Evolutionary conservation across 2,329 filamentous ascomycete species (phyloP).

Genomic region (Penicillium sp.): DNA sequence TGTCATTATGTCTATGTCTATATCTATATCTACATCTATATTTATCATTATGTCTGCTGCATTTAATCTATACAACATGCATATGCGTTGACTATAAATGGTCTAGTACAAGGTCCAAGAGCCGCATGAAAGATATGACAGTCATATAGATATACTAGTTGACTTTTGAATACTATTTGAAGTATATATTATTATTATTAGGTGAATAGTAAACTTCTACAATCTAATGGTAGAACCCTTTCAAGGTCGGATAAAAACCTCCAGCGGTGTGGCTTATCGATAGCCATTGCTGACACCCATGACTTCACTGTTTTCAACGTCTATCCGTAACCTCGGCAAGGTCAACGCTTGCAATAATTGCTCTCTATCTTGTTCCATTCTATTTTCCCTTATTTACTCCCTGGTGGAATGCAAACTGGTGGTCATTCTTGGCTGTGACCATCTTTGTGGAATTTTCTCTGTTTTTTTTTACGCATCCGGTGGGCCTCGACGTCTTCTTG

Average conservation of each 20-base stretch:
- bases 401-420: slow-evolving; percentile 2
- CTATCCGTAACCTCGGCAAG: background rate
- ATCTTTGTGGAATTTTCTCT: background rate
- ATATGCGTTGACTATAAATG: background rate
- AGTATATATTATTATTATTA: background rate
- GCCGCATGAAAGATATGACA: background rate
- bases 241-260: background rate
- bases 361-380: background rate
- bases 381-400: background rate
- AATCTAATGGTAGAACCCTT: no score
- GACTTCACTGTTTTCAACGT: slow-evolving; percentile 6
- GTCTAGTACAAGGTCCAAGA: background rate
- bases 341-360: background rate
- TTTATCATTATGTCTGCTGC: no score
- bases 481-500: background rate
- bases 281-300: background rate
- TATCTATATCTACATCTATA: background rate
- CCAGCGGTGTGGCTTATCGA: slow-evolving; percentile 2
- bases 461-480: slow-evolving; percentile 12
- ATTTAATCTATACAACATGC: background rate
- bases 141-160: background rate
- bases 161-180: background rate
- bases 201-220: background rate
- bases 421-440: background rate
- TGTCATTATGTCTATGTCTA: no score